Evolutionary conservation across 169 alveolate species (phyloP), one percentile per base, ranked within the genome.

Genomic region (Plasmodium berghei): DNA sequence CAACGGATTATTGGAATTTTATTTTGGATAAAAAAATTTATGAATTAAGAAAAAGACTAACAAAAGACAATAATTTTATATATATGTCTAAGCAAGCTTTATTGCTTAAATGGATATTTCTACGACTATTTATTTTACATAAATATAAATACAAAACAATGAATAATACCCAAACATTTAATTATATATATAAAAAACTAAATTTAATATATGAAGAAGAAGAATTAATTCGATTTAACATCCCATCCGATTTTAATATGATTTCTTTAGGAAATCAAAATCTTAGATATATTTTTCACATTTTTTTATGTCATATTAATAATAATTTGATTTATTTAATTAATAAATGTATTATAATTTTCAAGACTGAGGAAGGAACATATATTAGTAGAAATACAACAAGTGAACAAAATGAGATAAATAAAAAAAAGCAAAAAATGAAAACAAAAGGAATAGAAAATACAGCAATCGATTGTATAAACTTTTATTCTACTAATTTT

Each of bases 1-100:
- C 40, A 73, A 56, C 18, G 12, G 40, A 73, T 4, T 20, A 24
- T 9, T 34, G 42, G 8, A 34, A 34, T 5, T 5, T 5, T 3
- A 34, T 34, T 34, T 5, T 61, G 14, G 54, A n/a, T 54, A 26
- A 62, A 2, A 10, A 77, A 24, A 34, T 77, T 0, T 63, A 77
- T 26, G n/a, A 18, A 10, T 18, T 58, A 46, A 77, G 49, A 40
- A 63, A 77, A 69, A 52, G 18, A n/a, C 46, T 77, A 52, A 9
- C 48, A n/a, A 66, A 77, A 52, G 52, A 52, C 10, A 42, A 49
- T 5, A 77, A 77, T 48, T 77, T 64, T 63, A 5, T 49, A 48
- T 10, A 40, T 46, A 77, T 77, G 75, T 77, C 67, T 77, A 77
- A 62, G 22, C 89, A 77, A 16, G 75, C 89, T 18, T 24, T 63